Evolutionary conservation across 441 rosid species (phyloP), one percentile per base, ranked within the genome.

Genomic region (Pelargonium australe): DNA sequence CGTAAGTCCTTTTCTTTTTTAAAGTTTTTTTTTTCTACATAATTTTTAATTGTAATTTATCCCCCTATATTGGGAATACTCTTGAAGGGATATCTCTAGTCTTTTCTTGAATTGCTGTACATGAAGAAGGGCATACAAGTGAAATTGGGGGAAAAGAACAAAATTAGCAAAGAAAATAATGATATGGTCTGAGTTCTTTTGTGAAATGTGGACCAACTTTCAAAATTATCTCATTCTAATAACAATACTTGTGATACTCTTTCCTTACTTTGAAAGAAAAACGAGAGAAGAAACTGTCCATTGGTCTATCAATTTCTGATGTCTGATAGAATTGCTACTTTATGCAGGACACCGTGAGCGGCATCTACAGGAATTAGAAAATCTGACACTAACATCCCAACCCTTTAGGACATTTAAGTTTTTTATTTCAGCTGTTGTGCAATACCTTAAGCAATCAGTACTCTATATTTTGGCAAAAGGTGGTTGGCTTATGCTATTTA

Each of bases 311-410:
- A 64, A 53, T 34, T 64, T 70, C 20, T 69, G 17, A 64, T 20
- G 14, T 64, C 67, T 77, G 71, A 72, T 75, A 43, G 11, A 12
- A n/a, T 37, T 70, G 61, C 20, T 57, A 12, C 31, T 47, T 55
- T 68, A 75, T 80, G 75, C 85, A 95, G 97, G 78, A 73, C 75
- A 81, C 68, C 83, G 68, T 41, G 81, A 79, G 70, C 89, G 76
- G 83, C 96, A 91, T 72, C 86, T 72, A 71, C 80, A 77, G 51
- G 99, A 91, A 68, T 85, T 94, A 53, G 91, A 90, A 66, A 87
- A 84, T 68, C 77, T 91, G 53, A 86, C 94, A 49, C 70, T 91
- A 73, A 80, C 89, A 7, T 74, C 83, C 5, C 96, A 91, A 76
- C 96, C 99, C 11, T 67, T 89, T 34, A 91, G 79, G 75, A 95